Evolutionary conservation across 2,329 filamentous ascomycete species (phyloP).

Genomic region (Talaromyces sp.): DNA sequence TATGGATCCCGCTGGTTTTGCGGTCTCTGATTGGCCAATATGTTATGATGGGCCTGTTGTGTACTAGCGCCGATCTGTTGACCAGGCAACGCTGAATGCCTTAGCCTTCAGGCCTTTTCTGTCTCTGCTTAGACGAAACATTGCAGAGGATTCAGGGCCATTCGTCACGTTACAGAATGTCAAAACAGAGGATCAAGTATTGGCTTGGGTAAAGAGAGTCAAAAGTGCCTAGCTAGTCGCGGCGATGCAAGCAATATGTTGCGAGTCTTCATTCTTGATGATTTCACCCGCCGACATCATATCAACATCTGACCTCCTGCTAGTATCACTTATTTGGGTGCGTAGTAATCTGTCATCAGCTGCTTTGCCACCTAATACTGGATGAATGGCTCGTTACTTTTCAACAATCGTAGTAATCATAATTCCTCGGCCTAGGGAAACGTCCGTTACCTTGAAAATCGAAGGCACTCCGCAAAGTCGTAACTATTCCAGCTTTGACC

Average conservation of each 20-base stretch:
- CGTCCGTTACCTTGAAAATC: background rate
- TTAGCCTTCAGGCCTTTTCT: slow-evolving; percentile 22
- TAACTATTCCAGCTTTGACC: background rate
- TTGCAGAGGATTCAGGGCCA: background rate
- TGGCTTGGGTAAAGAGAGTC: background rate
- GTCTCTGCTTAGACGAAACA: background rate
- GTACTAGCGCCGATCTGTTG: slow-evolving; percentile 36
- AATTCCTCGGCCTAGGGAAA: background rate
- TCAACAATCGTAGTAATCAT: background rate
- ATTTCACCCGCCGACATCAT: background rate
- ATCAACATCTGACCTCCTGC: background rate
- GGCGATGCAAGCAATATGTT: background rate
- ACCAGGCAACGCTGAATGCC: slow-evolving; percentile 37
- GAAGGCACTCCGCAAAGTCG: background rate
- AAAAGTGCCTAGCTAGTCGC: background rate
- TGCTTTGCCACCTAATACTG: background rate
- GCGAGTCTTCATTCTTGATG: slow-evolving; percentile 1
- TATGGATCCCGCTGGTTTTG: slow-evolving; percentile 24
- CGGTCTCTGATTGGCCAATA: slow-evolving; percentile 37
- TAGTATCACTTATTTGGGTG: background rate
- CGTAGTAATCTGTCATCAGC: background rate
- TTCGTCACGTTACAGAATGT: background rate
- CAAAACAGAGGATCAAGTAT: background rate
- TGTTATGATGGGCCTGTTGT: slow-evolving; percentile 35
- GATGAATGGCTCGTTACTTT: too few relatives aligned